These are phyloP conservation scores for Naegleria lovaniensis DNA, from an alignment of 208 protist species.

Conservation along the genomic window DNA sequence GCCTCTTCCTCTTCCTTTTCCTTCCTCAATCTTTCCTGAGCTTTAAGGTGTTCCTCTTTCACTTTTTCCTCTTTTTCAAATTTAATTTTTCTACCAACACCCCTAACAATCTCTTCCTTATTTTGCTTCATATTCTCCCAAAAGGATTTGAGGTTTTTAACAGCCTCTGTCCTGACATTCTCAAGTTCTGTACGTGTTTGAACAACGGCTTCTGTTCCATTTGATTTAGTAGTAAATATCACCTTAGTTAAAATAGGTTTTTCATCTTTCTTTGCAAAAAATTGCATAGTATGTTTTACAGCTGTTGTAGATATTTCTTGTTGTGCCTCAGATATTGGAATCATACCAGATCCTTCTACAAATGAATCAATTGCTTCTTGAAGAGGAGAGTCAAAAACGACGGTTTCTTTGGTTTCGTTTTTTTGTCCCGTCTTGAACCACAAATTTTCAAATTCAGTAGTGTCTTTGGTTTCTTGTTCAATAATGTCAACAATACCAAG, in stretches of 20 bases:
- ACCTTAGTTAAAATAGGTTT: not conserved
- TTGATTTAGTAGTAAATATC: not conserved
- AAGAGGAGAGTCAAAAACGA: not conserved
- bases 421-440: not conserved
- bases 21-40: not conserved
- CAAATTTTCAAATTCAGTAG: not conserved
- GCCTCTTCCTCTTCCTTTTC: not conserved
- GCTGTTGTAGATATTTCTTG: not conserved
- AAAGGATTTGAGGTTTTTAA: not conserved
- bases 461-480: not conserved
- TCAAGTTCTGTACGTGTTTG: not conserved
- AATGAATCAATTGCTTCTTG: not conserved
- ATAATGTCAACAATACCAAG: not conserved
- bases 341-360: not conserved
- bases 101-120: not conserved
- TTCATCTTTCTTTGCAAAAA: not conserved
- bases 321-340: not conserved
- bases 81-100: not conserved
- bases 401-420: not conserved
- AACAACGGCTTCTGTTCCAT: not conserved
- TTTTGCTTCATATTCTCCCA: not conserved
- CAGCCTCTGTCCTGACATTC: not conserved
- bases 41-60: not conserved
- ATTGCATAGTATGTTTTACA: not conserved
- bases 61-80: not conserved